Evolutionary conservation across 176 grass and related monocot species (phyloP), one percentile per base, ranked within the genome.

Genomic region (Phoenix dactylifera): DNA sequence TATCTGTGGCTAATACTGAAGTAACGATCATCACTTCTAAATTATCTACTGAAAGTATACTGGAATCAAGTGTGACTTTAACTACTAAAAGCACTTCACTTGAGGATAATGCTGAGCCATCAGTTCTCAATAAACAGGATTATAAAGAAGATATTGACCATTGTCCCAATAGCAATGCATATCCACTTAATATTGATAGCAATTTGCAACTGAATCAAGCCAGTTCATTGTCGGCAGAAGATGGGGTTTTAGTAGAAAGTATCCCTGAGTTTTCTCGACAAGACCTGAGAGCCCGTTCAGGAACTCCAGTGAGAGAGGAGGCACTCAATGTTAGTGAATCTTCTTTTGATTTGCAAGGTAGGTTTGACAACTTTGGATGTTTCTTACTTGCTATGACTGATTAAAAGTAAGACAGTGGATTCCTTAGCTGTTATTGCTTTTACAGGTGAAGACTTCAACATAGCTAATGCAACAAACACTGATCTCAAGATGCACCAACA

Each of bases 271-370:
- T 52, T 50, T 57, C 30, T 7, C 1, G 18, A 26, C 64, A 88
- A 70, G 64, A 77, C 54, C 67, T 25, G 60, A 59, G 24, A 24
- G 76, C 72, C 49, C 57, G 19, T 62, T 80, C 22, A 57, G 3
- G 58, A 54, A 64, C 54, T 28, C 58, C 57, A 57, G 62, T 67
- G 22, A 18, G 16, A 66, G 49, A 56, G 26, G 55, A 67, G 51
- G 22, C 26, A 35, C 17, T 59, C 50, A 67, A 86, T 22, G 29
- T 50, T 55, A 74, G 52, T 60, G 68, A 79, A 24, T 54, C 48
- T 62, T 60, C 50, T 20, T 54, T 63, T 71, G 72, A 83, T 12
- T 0, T 54, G 18, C 87, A 77, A 90, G 87, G 82, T 86, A 58
- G 63, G 75, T 58, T 68, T 76, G 56, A 67, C 17, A 64, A 23